Conservation (phyloP, 1,284 basidiomycete species). For the Boletus subluridellus region DNA sequence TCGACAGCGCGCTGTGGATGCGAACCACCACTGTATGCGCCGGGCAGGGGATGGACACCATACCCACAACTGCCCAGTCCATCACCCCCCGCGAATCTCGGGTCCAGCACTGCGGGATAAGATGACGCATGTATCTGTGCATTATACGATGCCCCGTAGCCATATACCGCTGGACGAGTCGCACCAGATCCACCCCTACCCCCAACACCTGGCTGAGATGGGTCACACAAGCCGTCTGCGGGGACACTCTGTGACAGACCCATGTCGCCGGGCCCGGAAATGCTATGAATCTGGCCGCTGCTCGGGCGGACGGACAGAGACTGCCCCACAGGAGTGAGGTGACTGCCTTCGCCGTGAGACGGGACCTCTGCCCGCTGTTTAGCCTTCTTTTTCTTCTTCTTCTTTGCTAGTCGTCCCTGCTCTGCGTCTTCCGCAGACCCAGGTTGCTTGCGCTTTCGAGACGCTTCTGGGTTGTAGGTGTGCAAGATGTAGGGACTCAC, state of each 20-base stretch:
- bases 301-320: neutral
- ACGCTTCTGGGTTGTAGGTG: conserved; percentile 15
- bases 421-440: conserved; percentile 14
- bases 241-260: conserved; percentile 5
- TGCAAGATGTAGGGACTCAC: conserved; percentile 25
- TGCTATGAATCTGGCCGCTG: conserved; percentile 19
- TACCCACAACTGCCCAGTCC: neutral
- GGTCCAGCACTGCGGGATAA: conserved; percentile 17
- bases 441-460: conserved; percentile 26
- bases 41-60: neutral
- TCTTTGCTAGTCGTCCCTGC: conserved; percentile 15
- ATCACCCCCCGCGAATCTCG: conserved; percentile 3
- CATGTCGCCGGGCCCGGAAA: conserved; percentile 19
- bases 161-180: conserved; percentile 6
- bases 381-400: conserved; percentile 24
- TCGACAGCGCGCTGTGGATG: neutral
- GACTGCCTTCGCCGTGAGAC: neutral
- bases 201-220: conserved; percentile 21
- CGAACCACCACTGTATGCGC: neutral
- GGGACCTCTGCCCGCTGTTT: conserved; percentile 11
- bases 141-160: neutral
- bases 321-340: neutral
- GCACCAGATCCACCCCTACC: conserved; percentile 19
- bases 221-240: conserved; percentile 12
- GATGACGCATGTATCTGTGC: conserved; percentile 1